Evolutionary conservation across 257 asterid species (phyloP), one percentile per base, ranked within the genome.

Genomic region (Solanum virginianum): DNA sequence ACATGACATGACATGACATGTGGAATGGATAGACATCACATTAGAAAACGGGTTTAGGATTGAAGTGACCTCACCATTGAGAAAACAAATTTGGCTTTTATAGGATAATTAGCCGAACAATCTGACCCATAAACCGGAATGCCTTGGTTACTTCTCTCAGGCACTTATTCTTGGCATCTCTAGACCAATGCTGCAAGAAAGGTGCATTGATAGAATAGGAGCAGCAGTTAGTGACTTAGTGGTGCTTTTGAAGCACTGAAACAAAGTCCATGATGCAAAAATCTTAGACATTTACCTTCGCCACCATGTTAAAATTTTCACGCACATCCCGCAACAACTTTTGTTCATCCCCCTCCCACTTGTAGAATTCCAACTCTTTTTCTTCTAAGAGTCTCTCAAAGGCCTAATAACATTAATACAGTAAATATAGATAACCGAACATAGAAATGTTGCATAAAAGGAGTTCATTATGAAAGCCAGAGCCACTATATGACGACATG

Each of bases 91-190:
- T 63, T 20, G 26, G 32, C 22, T 43, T 84, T 90, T 84, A 94
- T 89, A 93, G 88, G 68, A 94, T 90, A 87, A 96, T 96, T 66
- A 96, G 88, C 84, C 98, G 92, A 59, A 94, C 93, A 15, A 96
- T 94, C 91, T 94, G 98, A 86, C 97, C 98, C 81, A 96, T 89
- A 86, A 80, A 94, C 45, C 97, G 95, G 87, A 93, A 95, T 72
- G 98, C 92, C 91, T 96, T 96, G 5, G 97, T 91, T 45, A 94
- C 85, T 93, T 96, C 98, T 85, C 94, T 92, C 53, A 96, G 81
- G 86, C 98, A 95, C 89, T 86, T 94, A 83, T 91, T 96, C 82
- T 91, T 96, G 90, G 89, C 95, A 62, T 93, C 93, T 90, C 99
- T 91, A 26, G 97, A 72, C 99, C 99, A 96, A 85, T 95, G 98